Evolutionary conservation across 148 eudicot genomes (phyloP).

Genomic region (Persicaria tinctoria): DNA sequence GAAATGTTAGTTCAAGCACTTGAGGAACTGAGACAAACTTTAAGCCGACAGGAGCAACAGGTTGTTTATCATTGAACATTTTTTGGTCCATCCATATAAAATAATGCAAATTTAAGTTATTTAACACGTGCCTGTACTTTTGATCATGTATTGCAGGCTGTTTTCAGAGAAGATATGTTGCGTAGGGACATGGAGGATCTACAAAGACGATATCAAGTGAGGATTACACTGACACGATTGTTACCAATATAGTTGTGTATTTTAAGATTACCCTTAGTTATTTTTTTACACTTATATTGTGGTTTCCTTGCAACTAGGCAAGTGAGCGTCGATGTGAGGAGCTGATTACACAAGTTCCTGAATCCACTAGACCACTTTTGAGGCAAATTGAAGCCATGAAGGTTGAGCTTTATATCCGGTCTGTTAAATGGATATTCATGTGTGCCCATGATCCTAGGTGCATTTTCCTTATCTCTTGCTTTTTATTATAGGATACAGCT

Average conservation of each 20-base stretch:
- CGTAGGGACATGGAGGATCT: constrained; percentile 83
- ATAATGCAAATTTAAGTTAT: constrained; percentile 17
- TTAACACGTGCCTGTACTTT: background rate
- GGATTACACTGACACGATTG: constrained; percentile 13
- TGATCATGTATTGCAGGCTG: constrained; percentile 45
- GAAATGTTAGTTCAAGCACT: constrained; percentile 84
- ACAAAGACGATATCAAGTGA: constrained; percentile 85
- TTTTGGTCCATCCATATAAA: background rate
- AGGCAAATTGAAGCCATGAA: constrained; percentile 98
- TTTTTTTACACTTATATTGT: background rate
- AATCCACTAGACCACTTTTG: constrained; percentile 92
- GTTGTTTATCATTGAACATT: constrained; percentile 24
- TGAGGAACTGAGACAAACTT: constrained; percentile 80
- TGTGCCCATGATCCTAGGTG: background rate
- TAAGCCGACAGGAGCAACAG: constrained; percentile 92
- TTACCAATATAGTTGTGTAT: background rate
- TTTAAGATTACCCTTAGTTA: background rate
- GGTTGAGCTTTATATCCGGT: constrained; percentile 31
- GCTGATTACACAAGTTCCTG: constrained; percentile 85
- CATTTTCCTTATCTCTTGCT: constrained; percentile 14
- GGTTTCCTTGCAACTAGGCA: constrained; percentile 39
- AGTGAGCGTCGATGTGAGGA: constrained; percentile 98
- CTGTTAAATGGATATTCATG: background rate
- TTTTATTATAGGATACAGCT: constrained; percentile 63
- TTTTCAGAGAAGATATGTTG: constrained; percentile 76